Evolutionary conservation across 345 rosid genomes (phyloP), one percentile per base, ranked within the genome.

Genomic region (Ceriops zippeliana): DNA sequence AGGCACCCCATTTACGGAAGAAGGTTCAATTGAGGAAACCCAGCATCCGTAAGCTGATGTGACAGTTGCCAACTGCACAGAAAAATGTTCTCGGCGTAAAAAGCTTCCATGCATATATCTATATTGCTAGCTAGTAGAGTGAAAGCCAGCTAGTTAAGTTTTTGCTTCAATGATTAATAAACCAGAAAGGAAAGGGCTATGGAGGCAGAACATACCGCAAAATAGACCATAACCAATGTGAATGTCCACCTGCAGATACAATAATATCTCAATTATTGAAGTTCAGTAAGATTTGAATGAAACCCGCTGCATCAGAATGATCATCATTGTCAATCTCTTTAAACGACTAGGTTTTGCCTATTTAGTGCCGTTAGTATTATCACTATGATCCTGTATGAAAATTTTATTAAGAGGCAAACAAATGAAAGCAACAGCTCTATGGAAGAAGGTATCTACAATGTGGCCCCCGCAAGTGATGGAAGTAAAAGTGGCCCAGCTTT

Each of bases 241-340:
- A 91, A 90, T 59, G 97, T 88, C 98, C 99, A 95, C 81, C 98
- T 95, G 92, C 83, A 78, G 57, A 80, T 69, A 42, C 34, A 60
- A 62, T 61, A 59, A 38, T 52, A 51, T 9, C 10, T 54, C 30
- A 54, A 54, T 21, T 54, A 21, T 54, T 9, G 8, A 26, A 54
- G 22, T 21, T 54, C 28, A 2, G 22, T 22, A 26, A 21, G 8
- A 42, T 38, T 2, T 38, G 6, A 11, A 42, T 2, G 19, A 13
- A 42, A 42, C 5, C 4, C 19, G 16, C 15, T 11, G 49, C 49
- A 42, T 42, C 19, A 42, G 4, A 42, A 42, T 9, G 17, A 11
- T 11, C 17, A 11, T 42, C 17, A 42, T 11, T 42, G 49, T 13
- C 49, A 42, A 42, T 13, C 49, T 42, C 49, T 42, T 42, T 13